Base-by-base conservation (phyloP, 2,329 filamentous ascomycete genomes). In the Botrytis galanthina region DNA sequence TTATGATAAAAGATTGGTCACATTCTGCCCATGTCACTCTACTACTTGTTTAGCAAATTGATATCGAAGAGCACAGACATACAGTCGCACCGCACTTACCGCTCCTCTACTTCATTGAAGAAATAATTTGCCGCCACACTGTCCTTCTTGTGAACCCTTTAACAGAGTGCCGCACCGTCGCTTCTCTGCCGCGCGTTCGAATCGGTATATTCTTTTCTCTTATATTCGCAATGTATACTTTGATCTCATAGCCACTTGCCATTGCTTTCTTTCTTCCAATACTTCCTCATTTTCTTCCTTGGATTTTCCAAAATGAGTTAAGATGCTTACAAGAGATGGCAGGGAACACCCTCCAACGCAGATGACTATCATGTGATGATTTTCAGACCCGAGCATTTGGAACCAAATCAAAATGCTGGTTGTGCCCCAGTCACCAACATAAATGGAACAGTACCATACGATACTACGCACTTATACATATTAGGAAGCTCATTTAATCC, bases 111-210 rank as follows among this genome's bases (percentile, higher is more conserved):
- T 39, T 46, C 48, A 57, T 68, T 68, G 71, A 72, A 72, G 71
- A 68, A 68, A 69, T 48, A 39, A 32, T 48, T 68, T 72, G 62
- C 48, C 62, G 71, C 62, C 39, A 39, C 37, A 57, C 39, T 72
- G 14, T 67, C 61, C 70, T 72, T 37, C 22, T 72, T 42, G 60
- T 54, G 61, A 57, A 59, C 69, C 69, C 57, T 16, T 57, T 67
- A 20, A 44, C 26, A 42, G 46, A 68, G 62, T 48, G 29, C 62
- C 29, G 39, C 71, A 46, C 35, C 32, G 26, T 66, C 62, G 71
- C 62, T 72, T 72, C 62, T 68, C 42, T 72, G 29, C 51, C 71
- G 71, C 71, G 62, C 51, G 32, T 51, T 69, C 64, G 67, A 32
- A 68, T 60, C 46, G 51, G 26, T 9, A 4, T 16, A 39, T 29